These are phyloP conservation scores for Jaenimonas drosophilae DNA, from an alignment of 208 protist genomes.

Conservation along the genomic window DNA sequence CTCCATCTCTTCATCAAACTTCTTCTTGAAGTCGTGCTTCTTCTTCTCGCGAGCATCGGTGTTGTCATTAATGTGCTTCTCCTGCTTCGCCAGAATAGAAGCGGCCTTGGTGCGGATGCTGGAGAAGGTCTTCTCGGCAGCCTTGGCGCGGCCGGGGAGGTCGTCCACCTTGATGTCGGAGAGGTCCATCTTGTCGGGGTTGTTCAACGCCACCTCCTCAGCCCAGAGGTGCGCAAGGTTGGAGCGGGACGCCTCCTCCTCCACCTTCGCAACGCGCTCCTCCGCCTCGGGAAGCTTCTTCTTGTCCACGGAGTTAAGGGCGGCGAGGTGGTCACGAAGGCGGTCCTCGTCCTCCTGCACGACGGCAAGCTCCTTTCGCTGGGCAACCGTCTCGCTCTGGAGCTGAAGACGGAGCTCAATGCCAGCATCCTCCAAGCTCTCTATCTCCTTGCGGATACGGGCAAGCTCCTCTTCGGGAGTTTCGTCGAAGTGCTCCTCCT, in stretches of 20 bases:
- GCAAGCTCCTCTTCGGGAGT: slow-evolving; percentile 3
- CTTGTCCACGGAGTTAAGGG: no score
- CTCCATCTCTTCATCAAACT: slow-evolving; percentile 56
- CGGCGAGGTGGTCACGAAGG: slow-evolving; percentile 32
- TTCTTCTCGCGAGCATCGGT: slow-evolving; percentile 58
- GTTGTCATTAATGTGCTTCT: slow-evolving; percentile 56
- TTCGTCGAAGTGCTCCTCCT: no score
- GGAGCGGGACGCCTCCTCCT: slow-evolving; percentile 59
- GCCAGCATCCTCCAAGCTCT: slow-evolving; percentile 1
- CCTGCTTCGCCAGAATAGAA: slow-evolving; percentile 33
- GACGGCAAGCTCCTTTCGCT: slow-evolving; percentile 54
- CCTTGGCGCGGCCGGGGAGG: slow-evolving; percentile 28
- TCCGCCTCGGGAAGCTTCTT: slow-evolving; percentile 33
- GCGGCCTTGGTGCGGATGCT: slow-evolving; percentile 19
- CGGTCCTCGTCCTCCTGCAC: slow-evolving; percentile 49
- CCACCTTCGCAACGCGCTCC: slow-evolving; percentile 30
- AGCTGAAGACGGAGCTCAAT: slow-evolving; percentile 53
- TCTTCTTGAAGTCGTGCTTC: slow-evolving; percentile 36
- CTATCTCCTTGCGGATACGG: slow-evolving; percentile 1
- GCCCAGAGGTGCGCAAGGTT: slow-evolving; percentile 38
- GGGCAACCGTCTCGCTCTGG: slow-evolving; percentile 49
- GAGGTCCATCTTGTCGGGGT: slow-evolving; percentile 43
- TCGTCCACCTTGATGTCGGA: slow-evolving; percentile 29
- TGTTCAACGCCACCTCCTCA: slow-evolving; percentile 26
- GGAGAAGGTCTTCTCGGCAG: slow-evolving; percentile 17